These are phyloP conservation scores for Lentinula aciculospora DNA, from an alignment of 768 basidiomycete species.

Conservation along the genomic window DNA sequence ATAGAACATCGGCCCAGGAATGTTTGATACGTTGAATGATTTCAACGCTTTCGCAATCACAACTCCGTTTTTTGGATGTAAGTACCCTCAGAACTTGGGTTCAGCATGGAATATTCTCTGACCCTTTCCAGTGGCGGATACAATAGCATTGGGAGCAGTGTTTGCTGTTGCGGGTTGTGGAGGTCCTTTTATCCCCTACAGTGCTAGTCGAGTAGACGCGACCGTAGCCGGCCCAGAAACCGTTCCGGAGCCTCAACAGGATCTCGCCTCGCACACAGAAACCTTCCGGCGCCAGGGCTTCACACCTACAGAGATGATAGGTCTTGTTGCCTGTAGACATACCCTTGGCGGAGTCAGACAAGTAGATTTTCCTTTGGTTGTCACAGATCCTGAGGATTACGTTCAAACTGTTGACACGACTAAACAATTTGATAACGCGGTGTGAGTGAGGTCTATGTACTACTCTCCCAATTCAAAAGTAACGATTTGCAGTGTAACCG, in stretches of 20 bases:
- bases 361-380: constrained; percentile 8
- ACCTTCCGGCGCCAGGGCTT: constrained; percentile 40
- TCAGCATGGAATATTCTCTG: neutral
- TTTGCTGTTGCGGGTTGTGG: constrained; percentile 35
- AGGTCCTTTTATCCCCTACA: constrained; percentile 38
- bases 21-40: constrained; percentile 36
- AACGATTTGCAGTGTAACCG: constrained; percentile 1
- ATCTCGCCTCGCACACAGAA: constrained; percentile 29
- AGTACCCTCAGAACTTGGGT: constrained; percentile 12
- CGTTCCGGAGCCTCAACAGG: constrained; percentile 38
- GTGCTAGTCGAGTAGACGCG: constrained; percentile 37
- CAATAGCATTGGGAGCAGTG: constrained; percentile 33
- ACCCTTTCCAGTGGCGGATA: constrained; percentile 31
- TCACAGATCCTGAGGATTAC: neutral
- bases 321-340: constrained; percentile 11
- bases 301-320: constrained; percentile 14
- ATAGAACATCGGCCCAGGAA: constrained; percentile 44
- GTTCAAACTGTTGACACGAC: constrained; percentile 1
- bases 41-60: constrained; percentile 28
- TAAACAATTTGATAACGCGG: constrained; percentile 3
- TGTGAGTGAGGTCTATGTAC: neutral
- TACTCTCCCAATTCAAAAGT: neutral
- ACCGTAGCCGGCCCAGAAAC: constrained; percentile 29
- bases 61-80: constrained; percentile 39
- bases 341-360: constrained; percentile 11